Conservation (phyloP, 768 basidiomycete genomes). For the Fibroporia radiculosa region DNA sequence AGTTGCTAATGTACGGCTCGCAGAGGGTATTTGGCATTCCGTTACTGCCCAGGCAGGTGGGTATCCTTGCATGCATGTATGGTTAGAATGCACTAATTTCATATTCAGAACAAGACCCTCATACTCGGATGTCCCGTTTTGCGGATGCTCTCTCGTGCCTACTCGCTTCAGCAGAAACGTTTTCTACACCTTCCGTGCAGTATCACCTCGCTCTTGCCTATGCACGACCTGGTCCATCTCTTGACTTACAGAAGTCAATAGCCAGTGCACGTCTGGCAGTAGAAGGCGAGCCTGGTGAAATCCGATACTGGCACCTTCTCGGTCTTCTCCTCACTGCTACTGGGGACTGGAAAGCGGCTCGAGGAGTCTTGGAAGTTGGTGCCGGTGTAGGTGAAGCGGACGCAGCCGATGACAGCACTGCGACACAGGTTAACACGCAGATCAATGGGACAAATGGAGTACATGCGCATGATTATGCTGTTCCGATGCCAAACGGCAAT, state of each 20-base stretch:
- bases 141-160: constrained; percentile 47
- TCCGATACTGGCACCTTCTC: constrained; percentile 88
- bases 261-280: constrained; percentile 63
- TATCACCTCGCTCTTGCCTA: constrained; percentile 80
- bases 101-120: constrained; percentile 56
- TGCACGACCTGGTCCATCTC: constrained; percentile 52
- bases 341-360: constrained; percentile 75
- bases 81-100: background rate
- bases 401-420: constrained; percentile 20
- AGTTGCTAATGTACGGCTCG: constrained; percentile 51
- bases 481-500: background rate
- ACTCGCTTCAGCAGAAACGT: constrained; percentile 35
- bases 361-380: constrained; percentile 72
- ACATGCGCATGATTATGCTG: constrained; percentile 7
- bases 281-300: constrained; percentile 51
- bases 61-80: background rate
- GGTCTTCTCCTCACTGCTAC: constrained; percentile 72
- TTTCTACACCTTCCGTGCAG: constrained; percentile 49
- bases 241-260: constrained; percentile 63
- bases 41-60: constrained; percentile 67
- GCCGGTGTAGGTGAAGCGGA: constrained; percentile 47
- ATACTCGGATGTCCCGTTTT: constrained; percentile 52
- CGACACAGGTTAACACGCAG: background rate
- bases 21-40: constrained; percentile 67
- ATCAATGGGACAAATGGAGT: constrained; percentile 6